Conservation (phyloP, 2,329 filamentous ascomycete genomes). For the Cercospora zeae-maydis region DNA sequence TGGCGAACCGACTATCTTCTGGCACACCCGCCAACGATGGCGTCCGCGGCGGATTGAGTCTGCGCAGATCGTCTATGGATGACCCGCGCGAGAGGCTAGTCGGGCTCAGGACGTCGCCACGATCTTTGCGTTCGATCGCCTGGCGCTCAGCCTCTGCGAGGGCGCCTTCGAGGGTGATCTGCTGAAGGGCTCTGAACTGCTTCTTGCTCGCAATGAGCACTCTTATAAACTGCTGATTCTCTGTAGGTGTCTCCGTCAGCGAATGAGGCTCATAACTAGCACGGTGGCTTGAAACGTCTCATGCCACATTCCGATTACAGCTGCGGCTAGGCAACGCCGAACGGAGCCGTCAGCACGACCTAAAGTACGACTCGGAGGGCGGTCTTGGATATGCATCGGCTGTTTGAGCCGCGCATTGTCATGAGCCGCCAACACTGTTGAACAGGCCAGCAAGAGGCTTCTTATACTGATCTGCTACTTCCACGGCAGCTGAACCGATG, state of each 20-base stretch:
- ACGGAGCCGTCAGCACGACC: background rate
- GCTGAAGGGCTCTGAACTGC: constrained; percentile 77
- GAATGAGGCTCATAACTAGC: background rate
- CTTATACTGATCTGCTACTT: background rate
- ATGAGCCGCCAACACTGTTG: background rate
- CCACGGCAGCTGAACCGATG: background rate
- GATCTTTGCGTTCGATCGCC: constrained; percentile 62
- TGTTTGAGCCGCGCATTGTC: background rate
- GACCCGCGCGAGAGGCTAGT: constrained; percentile 45
- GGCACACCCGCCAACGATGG: constrained; percentile 64
- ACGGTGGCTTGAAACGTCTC: background rate
- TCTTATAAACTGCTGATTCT: constrained; percentile 78
- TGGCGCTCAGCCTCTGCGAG: constrained; percentile 86
- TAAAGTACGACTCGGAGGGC: background rate
- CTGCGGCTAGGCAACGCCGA: background rate
- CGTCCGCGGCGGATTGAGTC: constrained; percentile 56
- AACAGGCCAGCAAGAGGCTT: background rate
- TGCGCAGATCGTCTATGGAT: constrained; percentile 66
- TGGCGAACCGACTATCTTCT: constrained; percentile 63
- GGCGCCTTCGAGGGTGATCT: constrained; percentile 87
- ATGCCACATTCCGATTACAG: background rate
- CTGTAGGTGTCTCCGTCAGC: constrained; percentile 41
- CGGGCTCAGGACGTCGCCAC: constrained; percentile 31
- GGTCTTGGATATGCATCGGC: background rate
- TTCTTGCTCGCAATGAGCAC: constrained; percentile 74